phyloP scores from a whole-genome alignment of 495 filamentous ascomycete species.

The Penicillium parvum region DNA sequence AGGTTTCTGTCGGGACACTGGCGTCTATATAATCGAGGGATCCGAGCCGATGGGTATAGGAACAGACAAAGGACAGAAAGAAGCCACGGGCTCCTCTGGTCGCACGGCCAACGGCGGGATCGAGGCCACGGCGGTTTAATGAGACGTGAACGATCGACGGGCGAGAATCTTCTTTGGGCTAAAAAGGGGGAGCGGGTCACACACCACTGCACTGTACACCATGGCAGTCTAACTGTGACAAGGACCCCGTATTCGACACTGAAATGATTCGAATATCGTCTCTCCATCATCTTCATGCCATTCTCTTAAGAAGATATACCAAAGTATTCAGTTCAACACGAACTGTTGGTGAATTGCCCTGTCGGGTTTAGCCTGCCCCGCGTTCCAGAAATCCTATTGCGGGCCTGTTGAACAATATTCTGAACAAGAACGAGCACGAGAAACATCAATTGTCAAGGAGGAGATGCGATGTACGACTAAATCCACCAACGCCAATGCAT shows the following conservation, averaged over 20 bases:
- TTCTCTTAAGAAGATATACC: background rate
- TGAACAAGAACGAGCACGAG: no score
- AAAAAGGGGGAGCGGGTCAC: conserved; percentile 29
- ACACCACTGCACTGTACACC: background rate
- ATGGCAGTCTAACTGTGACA: background rate
- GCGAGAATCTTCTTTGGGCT: conserved; percentile 26
- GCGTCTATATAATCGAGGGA: background rate
- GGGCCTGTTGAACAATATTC: background rate
- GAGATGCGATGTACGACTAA: background rate
- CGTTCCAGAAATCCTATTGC: conserved; percentile 3
- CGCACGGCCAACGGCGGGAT: conserved; percentile 16
- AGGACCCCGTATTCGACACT: no score
- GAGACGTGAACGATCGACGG: conserved; percentile 26
- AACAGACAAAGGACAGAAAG: background rate
- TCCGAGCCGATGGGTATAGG: background rate
- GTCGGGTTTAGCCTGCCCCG: conserved; percentile 19
- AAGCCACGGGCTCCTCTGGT: conserved; percentile 2
- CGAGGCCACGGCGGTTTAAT: conserved; percentile 23
- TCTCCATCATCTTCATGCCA: background rate
- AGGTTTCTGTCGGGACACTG: background rate
- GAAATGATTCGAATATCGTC: no score
- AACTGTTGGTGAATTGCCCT: conserved; percentile 7
- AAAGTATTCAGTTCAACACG: background rate
- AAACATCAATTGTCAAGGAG: no score
- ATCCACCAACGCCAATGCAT: no score